Evolutionary conservation across 2,329 filamentous ascomycete species (phyloP).

Genomic region (Talaromyces marneffei): DNA sequence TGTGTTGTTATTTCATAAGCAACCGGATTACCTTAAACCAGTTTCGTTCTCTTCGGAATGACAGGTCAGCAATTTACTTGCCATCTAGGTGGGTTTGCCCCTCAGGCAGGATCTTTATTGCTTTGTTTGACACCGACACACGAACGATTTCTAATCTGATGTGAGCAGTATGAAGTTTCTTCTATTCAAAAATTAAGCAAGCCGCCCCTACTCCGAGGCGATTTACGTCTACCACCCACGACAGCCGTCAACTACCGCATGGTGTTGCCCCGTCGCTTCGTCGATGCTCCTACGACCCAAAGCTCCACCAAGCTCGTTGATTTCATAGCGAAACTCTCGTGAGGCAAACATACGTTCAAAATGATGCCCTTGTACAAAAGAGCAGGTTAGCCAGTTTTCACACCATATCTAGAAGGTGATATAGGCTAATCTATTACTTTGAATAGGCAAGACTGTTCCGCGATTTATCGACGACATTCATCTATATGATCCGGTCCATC

Average conservation of each 20-base stretch:
- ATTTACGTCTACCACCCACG: not conserved
- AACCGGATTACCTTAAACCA: not conserved
- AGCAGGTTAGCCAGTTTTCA: conserved; percentile 25
- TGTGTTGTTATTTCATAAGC: not conserved
- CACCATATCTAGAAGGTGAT: conserved; percentile 18
- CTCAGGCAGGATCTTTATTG: conserved; percentile 7
- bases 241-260: not conserved
- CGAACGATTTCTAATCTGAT: not conserved
- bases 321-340: not conserved
- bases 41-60: not conserved
- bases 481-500: conserved; percentile 42
- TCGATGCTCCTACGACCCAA: not conserved
- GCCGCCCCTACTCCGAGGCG: not conserved
- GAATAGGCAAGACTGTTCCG: conserved; percentile 46
- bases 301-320: not conserved
- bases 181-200: not conserved
- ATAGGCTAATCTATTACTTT: not conserved
- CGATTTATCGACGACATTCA: conserved; percentile 43
- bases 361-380: conserved; percentile 25
- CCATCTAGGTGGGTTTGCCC: conserved; percentile 11
- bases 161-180: not conserved
- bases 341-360: not conserved
- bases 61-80: conserved; percentile 1
- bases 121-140: not conserved
- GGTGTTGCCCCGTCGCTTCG: not conserved